Conservation (phyloP, 2,329 filamentous ascomycete species). For the Podosphaera fusca region DNA sequence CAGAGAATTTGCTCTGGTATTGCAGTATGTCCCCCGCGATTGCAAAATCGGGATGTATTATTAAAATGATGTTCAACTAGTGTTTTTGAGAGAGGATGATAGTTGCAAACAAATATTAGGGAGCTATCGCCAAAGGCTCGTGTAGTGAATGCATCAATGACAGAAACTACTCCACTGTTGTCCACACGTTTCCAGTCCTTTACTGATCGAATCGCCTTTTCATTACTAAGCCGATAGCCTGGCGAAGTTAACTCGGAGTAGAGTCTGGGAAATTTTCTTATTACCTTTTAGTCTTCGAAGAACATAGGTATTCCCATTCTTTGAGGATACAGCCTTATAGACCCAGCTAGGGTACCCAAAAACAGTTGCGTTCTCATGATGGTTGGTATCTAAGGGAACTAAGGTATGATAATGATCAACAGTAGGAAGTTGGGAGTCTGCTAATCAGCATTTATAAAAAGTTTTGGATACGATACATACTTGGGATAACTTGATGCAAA, state of each 20-base stretch:
- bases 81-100: conserved; percentile 76
- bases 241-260: conserved; percentile 3
- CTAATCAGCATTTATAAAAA: conserved; percentile 5
- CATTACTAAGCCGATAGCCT: conserved; percentile 73
- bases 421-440: conserved; percentile 46
- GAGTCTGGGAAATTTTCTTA: background rate
- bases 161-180: conserved; percentile 60
- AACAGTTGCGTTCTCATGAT: conserved; percentile 52
- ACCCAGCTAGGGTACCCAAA: conserved; percentile 87
- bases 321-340: conserved; percentile 78
- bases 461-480: conserved; percentile 20
- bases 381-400: conserved; percentile 64
- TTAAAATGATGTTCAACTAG: conserved; percentile 59
- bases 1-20: conserved; percentile 58
- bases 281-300: conserved; percentile 62
- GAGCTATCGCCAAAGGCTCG: conserved; percentile 86
- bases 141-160: conserved; percentile 85
- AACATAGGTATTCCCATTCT: conserved; percentile 74
- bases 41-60: conserved; percentile 17
- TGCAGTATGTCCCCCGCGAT: conserved; percentile 15
- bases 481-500: conserved; percentile 63
- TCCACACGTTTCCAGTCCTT: conserved; percentile 75
- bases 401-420: conserved; percentile 84
- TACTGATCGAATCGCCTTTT: conserved; percentile 65
- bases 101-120: conserved; percentile 80